Conservation (phyloP, 1,139 yeast genomes). For the Martiniozyma asiatica region DNA sequence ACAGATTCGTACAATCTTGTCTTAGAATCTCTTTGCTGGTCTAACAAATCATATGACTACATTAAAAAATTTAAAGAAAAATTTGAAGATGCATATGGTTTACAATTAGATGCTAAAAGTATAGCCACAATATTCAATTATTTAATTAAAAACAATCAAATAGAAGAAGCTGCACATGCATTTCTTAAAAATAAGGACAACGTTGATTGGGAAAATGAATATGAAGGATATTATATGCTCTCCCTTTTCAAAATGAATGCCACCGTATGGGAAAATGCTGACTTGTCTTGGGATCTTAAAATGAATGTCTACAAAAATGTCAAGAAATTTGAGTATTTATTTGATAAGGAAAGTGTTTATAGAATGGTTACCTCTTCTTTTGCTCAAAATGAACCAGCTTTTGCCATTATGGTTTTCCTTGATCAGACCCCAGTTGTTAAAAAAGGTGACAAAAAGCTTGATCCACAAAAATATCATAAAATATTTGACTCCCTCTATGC, state of each 20-base stretch:
- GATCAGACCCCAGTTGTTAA: slow-evolving; percentile 45
- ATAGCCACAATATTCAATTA: slow-evolving; percentile 20
- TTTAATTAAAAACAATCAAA: slow-evolving; percentile 12
- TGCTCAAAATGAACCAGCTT: slow-evolving; percentile 6
- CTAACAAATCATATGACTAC: slow-evolving; percentile 15
- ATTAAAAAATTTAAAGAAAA: slow-evolving; percentile 14
- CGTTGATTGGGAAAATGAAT: slow-evolving; percentile 32
- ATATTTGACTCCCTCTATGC: slow-evolving; percentile 33
- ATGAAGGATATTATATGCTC: slow-evolving; percentile 20
- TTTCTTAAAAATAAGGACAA: slow-evolving; percentile 29
- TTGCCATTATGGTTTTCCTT: slow-evolving; percentile 45
- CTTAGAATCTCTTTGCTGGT: slow-evolving; percentile 18
- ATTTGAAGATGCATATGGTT: slow-evolving; percentile 14
- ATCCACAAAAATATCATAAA: slow-evolving; percentile 20
- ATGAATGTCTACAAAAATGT: slow-evolving; percentile 25
- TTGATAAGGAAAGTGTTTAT: slow-evolving; percentile 33
- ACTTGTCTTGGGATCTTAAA: slow-evolving; percentile 18
- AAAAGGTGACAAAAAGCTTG: slow-evolving; percentile 13
- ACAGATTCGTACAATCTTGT: slow-evolving; percentile 15
- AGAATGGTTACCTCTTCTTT: slow-evolving; percentile 27
- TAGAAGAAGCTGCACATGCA: slow-evolving; percentile 22
- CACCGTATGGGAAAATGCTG: slow-evolving; percentile 18
- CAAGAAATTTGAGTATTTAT: slow-evolving; percentile 26
- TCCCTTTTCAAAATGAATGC: slow-evolving; percentile 24
- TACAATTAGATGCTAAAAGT: slow-evolving; percentile 18